Percentiles rank a stretch among this genome's conserved stretches.
phyloP scores from a whole-genome alignment of 345 rosid species.

The Eucalyptus tenuipes region DNA sequence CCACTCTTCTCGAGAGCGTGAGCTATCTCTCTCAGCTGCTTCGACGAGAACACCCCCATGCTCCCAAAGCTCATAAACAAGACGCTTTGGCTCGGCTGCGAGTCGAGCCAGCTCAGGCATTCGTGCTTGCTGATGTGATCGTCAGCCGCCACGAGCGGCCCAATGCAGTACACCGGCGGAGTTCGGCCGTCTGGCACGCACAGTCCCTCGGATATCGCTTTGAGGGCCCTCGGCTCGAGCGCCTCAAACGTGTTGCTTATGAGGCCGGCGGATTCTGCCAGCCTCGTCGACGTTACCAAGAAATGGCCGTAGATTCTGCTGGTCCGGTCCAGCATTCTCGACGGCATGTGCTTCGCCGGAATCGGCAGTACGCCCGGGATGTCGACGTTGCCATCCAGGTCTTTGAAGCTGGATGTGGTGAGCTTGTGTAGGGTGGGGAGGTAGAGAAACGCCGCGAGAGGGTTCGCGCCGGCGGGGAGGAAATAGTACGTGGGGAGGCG shows the following conservation, averaged over 20 bases:
- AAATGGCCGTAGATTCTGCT: neutral
- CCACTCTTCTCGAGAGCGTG: slow-evolving; percentile 22
- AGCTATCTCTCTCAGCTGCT: slow-evolving; percentile 26
- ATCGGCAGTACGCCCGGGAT: slow-evolving; percentile 21
- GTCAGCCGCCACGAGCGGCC: slow-evolving; percentile 1
- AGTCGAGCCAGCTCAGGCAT: slow-evolving; percentile 13
- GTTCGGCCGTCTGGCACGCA: neutral
- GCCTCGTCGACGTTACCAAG: neutral
- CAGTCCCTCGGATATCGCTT: slow-evolving; percentile 7
- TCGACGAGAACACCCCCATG: slow-evolving; percentile 2
- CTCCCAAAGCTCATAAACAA: slow-evolving; percentile 25
- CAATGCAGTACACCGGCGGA: slow-evolving; percentile 21
- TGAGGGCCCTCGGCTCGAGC: slow-evolving; percentile 2
- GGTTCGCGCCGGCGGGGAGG: neutral
- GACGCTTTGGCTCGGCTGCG: slow-evolving; percentile 13
- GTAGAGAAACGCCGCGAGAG: neutral
- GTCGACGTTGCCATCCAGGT: neutral
- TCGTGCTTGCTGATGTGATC: neutral
- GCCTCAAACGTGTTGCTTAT: slow-evolving; percentile 12
- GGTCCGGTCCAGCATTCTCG: neutral
- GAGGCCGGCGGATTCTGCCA: neutral
- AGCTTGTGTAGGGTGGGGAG: neutral
- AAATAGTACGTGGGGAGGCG: slow-evolving; percentile 6
- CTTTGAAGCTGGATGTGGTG: neutral
- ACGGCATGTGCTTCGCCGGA: neutral